Evolutionary conservation across 768 basidiomycete species (phyloP).

Genomic region (Panus rudis): DNA sequence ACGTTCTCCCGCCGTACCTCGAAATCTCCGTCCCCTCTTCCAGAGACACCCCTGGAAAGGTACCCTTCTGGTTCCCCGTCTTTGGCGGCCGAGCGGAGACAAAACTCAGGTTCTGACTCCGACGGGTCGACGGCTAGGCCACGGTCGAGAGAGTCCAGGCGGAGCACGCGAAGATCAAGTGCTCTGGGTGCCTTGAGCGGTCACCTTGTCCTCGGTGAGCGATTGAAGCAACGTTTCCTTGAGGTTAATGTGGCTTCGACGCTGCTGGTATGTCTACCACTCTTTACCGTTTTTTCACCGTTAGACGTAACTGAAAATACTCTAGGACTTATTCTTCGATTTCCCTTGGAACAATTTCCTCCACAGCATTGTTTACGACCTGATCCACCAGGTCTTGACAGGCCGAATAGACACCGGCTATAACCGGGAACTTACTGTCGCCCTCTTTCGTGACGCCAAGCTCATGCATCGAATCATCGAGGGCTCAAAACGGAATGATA

Average conservation of each 20-base stretch:
- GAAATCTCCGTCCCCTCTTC: constrained; percentile 3
- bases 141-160: constrained; percentile 43
- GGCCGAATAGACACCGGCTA: constrained; percentile 76
- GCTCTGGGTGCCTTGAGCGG: constrained; percentile 29
- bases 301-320: neutral
- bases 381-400: constrained; percentile 91
- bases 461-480: constrained; percentile 84
- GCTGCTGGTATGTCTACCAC: constrained; percentile 57
- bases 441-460: constrained; percentile 80
- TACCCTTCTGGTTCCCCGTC: constrained; percentile 12
- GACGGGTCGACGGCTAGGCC: constrained; percentile 23
- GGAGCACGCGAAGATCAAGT: constrained; percentile 43
- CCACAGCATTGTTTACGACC: constrained; percentile 93
- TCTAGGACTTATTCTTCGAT: constrained; percentile 87
- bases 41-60: constrained; percentile 11
- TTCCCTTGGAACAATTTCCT: constrained; percentile 98
- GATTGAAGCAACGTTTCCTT: constrained; percentile 72
- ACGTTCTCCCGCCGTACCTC: constrained; percentile 10
- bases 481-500: constrained; percentile 75
- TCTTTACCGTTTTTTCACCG: neutral
- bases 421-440: constrained; percentile 77
- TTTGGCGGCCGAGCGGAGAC: constrained; percentile 8
- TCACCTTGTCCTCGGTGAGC: constrained; percentile 60
- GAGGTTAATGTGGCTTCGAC: constrained; percentile 67
- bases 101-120: constrained; percentile 21